phyloP scores from a whole-genome alignment of 2,329 filamentous ascomycete genomes.

The Macrophomina pseudophaseolina region DNA sequence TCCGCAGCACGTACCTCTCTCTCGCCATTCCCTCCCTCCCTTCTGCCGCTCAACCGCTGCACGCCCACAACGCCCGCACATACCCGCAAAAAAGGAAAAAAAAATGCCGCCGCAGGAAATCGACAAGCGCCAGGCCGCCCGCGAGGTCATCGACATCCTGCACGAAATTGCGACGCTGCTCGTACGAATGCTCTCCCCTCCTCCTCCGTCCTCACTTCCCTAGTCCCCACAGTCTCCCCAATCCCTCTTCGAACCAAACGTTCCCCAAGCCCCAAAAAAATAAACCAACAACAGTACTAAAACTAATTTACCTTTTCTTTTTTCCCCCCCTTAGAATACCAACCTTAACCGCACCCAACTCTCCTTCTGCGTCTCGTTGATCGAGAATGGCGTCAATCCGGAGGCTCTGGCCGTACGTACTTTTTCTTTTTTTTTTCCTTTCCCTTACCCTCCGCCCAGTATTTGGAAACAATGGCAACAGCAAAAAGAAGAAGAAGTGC shows the following conservation, averaged over 20 bases:
- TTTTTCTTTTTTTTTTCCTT: constrained; percentile 1
- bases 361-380: constrained; percentile 93
- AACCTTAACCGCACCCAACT: constrained; percentile 88
- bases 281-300: no score
- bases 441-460: background rate
- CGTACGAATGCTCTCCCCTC: constrained; percentile 58
- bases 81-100: no score
- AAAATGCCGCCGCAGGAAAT: constrained; percentile 41
- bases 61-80: background rate
- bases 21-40: no score
- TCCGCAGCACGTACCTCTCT: no score
- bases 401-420: constrained; percentile 85
- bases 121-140: constrained; percentile 76
- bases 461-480: no score
- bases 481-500: background rate
- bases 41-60: no score
- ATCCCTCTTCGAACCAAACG: no score
- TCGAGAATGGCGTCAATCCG: constrained; percentile 96
- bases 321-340: constrained; percentile 72
- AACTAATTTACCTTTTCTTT: no score
- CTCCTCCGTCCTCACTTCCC: background rate
- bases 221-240: no score
- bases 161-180: constrained; percentile 88
- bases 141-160: constrained; percentile 81
- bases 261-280: no score